A percentile compares a stretch with the other conserved stretches of the same genome.
These are phyloP conservation scores for Dothidotthia symphoricarpi DNA, from an alignment of 2,329 filamentous ascomycete genomes.

Conservation along the genomic window DNA sequence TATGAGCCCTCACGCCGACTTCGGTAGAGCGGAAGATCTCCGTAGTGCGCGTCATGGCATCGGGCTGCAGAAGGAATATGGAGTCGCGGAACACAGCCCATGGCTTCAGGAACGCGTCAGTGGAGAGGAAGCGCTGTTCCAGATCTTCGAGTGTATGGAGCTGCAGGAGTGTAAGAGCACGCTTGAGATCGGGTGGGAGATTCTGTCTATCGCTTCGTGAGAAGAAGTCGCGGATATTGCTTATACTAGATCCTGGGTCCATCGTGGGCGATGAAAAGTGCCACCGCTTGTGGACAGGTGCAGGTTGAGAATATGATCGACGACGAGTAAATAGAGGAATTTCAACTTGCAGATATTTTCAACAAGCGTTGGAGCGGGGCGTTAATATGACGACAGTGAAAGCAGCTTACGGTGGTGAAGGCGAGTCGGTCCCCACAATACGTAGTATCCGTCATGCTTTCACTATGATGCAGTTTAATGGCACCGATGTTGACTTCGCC, in stretches of 20 bases:
- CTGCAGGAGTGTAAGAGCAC: conserved; percentile 25
- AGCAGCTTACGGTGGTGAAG: too few relatives aligned
- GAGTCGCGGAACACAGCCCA: conserved; percentile 34
- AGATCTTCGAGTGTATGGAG: conserved; percentile 21
- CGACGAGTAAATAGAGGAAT: too few relatives aligned
- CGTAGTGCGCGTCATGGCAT: conserved; percentile 11
- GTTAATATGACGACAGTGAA: too few relatives aligned
- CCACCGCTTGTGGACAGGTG: too few relatives aligned
- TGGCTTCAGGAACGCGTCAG: conserved; percentile 30
- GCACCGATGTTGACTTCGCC: too few relatives aligned
- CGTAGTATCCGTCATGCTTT: too few relatives aligned
- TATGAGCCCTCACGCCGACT: not conserved
- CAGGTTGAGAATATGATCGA: too few relatives aligned
- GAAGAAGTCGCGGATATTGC: conserved; percentile 18
- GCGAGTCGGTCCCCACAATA: too few relatives aligned
- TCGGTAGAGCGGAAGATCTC: conserved; percentile 1
- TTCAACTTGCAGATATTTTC: too few relatives aligned
- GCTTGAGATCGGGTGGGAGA: conserved; percentile 17
- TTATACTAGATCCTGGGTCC: conserved; percentile 1
- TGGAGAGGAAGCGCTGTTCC: conserved; percentile 30
- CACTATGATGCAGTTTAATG: too few relatives aligned
- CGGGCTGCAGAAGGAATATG: conserved; percentile 20
- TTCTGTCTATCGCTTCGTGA: conserved; percentile 12
- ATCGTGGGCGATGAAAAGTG: too few relatives aligned
- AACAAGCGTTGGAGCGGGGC: too few relatives aligned